Percentiles rank a stretch among this genome's conserved stretches.
phyloP scores from a whole-genome alignment of 73 alveolate genomes.

The Paramecium octaurelia region DNA sequence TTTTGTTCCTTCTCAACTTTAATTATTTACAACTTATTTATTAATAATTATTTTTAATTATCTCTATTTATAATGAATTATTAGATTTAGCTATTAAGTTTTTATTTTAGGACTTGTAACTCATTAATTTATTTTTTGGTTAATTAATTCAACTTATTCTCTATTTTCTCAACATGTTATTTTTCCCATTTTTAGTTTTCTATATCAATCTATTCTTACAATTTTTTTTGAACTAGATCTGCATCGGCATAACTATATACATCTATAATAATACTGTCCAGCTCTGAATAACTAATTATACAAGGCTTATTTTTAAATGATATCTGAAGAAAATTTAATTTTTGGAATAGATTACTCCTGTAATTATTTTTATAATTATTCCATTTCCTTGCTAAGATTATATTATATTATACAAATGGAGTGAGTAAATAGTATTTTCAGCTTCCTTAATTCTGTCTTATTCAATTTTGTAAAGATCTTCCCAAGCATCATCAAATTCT shows the following conservation, averaged over 20 bases:
- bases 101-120: conserved; percentile 1
- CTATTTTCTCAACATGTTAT: not conserved
- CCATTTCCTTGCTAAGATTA: conserved; percentile 22
- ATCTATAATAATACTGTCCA: not conserved
- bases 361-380: not conserved
- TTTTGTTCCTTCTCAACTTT: not conserved
- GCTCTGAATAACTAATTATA: conserved; percentile 28
- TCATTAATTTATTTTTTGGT: conserved; percentile 32
- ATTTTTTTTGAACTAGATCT: not conserved
- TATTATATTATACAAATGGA: not conserved
- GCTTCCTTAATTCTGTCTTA: conserved; percentile 31
- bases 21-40: not conserved
- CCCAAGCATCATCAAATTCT: conserved; percentile 38
- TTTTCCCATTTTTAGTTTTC: conserved; percentile 25
- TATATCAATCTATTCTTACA: not conserved
- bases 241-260: not conserved
- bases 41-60: not conserved
- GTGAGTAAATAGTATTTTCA: not conserved
- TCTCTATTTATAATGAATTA: conserved; percentile 21
- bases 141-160: conserved; percentile 8
- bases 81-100: not conserved
- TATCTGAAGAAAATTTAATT: conserved; percentile 9
- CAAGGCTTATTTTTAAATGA: not conserved
- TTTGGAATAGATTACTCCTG: not conserved
- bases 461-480: not conserved